These are phyloP conservation scores for Ceratocystiopsis sp. DNA, from an alignment of 2,329 filamentous ascomycete genomes.

Conservation along the genomic window DNA sequence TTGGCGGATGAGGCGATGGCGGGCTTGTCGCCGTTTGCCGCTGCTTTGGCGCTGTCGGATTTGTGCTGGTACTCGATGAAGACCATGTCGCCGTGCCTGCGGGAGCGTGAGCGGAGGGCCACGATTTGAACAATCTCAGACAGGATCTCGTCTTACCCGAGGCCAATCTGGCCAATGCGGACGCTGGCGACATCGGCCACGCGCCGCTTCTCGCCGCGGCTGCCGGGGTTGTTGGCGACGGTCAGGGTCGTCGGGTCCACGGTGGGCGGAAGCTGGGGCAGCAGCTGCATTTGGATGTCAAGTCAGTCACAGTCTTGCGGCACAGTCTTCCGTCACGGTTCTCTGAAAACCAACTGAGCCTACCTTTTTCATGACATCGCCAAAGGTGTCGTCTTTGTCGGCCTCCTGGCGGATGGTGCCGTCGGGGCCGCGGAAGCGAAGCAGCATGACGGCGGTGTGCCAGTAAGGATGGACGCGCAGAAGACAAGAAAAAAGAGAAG, in stretches of 20 bases:
- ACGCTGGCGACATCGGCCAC: constrained; percentile 40
- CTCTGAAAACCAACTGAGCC: no score
- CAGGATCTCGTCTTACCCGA: constrained; percentile 35
- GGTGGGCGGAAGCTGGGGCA: constrained; percentile 41
- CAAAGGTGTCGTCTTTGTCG: constrained; percentile 57
- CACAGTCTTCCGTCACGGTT: no score
- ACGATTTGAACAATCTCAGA: no score
- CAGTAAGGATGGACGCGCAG: no score
- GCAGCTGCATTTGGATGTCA: constrained; percentile 24
- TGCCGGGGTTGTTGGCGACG: constrained; percentile 43
- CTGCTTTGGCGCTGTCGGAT: constrained; percentile 24
- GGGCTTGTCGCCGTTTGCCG: constrained; percentile 21
- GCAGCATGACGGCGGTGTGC: constrained; percentile 42
- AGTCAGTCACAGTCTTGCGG: constrained; percentile 9
- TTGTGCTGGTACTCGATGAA: constrained; percentile 66
- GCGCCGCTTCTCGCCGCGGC: constrained; percentile 35
- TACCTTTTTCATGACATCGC: constrained; percentile 38
- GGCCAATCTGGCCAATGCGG: constrained; percentile 39
- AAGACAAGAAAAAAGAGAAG: neutral
- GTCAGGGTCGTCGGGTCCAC: constrained; percentile 42
- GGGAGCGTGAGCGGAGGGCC: neutral
- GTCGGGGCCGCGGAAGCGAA: constrained; percentile 79
- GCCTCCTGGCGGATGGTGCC: constrained; percentile 79
- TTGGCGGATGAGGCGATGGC: constrained; percentile 32
- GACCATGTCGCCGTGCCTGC: constrained; percentile 76